Conservation (phyloP, 2,329 filamentous ascomycete species). For the Fusarium denticulatum region DNA sequence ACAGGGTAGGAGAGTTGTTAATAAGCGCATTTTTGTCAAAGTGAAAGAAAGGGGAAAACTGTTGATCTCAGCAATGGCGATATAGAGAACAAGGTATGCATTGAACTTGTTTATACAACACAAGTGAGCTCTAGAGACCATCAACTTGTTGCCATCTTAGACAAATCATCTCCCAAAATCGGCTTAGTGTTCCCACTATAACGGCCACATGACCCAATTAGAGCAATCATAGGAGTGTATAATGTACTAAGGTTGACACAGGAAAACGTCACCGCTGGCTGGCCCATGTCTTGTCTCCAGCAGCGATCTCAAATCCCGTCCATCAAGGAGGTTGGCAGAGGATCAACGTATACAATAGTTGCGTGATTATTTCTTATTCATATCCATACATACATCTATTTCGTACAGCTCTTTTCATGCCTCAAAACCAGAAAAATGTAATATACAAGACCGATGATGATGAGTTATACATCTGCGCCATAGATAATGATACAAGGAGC, state of each 20-base stretch:
- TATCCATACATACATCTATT: not conserved
- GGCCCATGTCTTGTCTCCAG: not conserved
- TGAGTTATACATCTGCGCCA: conserved; percentile 1
- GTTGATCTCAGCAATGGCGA: not conserved
- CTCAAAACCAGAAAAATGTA: not conserved
- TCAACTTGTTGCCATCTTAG: not conserved
- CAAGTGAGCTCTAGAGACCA: conserved; percentile 4
- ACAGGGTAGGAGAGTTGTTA: conserved; percentile 7
- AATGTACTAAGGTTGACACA: not conserved
- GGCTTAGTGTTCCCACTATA: conserved; percentile 19
- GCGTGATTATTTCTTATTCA: not conserved
- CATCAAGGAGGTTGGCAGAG: not conserved
- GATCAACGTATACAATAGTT: not conserved
- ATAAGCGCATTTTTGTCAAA: conserved; percentile 14
- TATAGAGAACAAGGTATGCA: not conserved
- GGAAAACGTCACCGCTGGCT: conserved; percentile 31
- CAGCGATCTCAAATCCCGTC: not conserved
- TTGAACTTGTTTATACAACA: not conserved
- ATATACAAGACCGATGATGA: conserved; percentile 14
- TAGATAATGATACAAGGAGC: conserved; percentile 26
- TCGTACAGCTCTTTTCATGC: not conserved
- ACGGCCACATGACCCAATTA: conserved; percentile 31
- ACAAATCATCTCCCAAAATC: conserved; percentile 7
- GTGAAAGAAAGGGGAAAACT: not conserved
- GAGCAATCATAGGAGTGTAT: not conserved